Conservation (phyloP, 202 grass and related monocot species). For the Alloteropsis angusta region DNA sequence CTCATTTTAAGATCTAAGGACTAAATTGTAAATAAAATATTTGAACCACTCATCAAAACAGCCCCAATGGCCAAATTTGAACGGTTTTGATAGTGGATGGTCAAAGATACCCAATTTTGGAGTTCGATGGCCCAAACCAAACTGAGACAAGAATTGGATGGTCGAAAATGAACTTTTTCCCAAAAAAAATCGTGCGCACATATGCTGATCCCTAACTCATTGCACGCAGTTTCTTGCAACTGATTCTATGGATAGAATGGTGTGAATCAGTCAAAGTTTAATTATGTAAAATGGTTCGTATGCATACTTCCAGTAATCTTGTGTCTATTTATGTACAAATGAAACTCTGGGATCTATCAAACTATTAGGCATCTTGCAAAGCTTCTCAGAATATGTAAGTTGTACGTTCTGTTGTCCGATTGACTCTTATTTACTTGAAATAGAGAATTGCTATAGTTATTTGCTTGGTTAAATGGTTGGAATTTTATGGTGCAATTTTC, state of each 20-base stretch:
- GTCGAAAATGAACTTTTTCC: too few species aligned
- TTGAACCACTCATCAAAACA: too few species aligned
- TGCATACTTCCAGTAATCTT: constrained; percentile 4
- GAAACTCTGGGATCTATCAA: constrained; percentile 76
- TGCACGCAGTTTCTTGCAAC: constrained; percentile 68
- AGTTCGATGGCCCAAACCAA: too few species aligned
- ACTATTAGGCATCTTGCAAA: constrained; percentile 56
- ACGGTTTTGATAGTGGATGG: too few species aligned
- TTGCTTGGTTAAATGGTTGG: neutral
- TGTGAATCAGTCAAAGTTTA: too few species aligned
- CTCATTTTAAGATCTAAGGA: too few species aligned
- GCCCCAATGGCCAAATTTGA: too few species aligned
- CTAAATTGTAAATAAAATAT: too few species aligned
- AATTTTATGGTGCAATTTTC: constrained; percentile 60
- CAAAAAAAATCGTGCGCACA: neutral
- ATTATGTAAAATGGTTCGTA: constrained; percentile 54
- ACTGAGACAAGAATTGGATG: too few species aligned
- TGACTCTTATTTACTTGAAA: neutral
- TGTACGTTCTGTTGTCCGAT: constrained; percentile 30
- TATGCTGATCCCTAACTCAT: neutral
- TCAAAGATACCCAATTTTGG: too few species aligned
- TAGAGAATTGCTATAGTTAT: neutral
- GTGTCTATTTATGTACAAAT: constrained; percentile 28
- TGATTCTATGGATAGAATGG: constrained; percentile 63
- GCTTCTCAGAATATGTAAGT: constrained; percentile 53